These are phyloP conservation scores for Aspergillus sparsus DNA, from an alignment of 495 filamentous ascomycete species.

Conservation along the genomic window DNA sequence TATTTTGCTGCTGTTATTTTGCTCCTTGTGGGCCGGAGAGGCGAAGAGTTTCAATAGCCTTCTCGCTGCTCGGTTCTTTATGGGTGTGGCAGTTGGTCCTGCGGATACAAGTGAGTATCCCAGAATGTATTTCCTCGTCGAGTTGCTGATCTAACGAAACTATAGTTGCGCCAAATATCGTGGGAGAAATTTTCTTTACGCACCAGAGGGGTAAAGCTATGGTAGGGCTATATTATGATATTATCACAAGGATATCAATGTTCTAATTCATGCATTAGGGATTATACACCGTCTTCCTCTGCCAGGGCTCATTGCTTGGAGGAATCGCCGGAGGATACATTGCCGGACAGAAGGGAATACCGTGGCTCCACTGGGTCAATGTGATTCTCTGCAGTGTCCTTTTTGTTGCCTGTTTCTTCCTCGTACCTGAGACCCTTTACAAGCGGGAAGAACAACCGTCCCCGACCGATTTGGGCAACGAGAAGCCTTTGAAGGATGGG, in stretches of 20 bases:
- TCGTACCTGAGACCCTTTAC: slow-evolving; percentile 22
- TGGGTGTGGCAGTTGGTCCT: slow-evolving; percentile 23
- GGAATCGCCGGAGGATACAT: slow-evolving; percentile 25
- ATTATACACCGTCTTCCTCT: slow-evolving; percentile 21
- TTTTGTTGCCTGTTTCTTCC: slow-evolving; percentile 16
- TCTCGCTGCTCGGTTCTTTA: slow-evolving; percentile 22
- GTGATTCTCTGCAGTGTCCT: slow-evolving; percentile 19
- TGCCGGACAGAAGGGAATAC: slow-evolving; percentile 15
- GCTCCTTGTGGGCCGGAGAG: slow-evolving; percentile 20
- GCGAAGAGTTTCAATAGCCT: slow-evolving; percentile 21
- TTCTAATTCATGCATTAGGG: slow-evolving; percentile 8
- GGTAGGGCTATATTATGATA: slow-evolving; percentile 8
- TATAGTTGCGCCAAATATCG: slow-evolving; percentile 22
- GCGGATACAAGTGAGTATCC: slow-evolving; percentile 20
- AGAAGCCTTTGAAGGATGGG: slow-evolving; percentile 1
- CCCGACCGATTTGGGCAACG: neutral
- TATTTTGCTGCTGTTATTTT: slow-evolving; percentile 20
- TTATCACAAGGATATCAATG: neutral
- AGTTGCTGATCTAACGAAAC: neutral
- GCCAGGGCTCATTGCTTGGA: slow-evolving; percentile 19
- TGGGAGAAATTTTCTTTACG: slow-evolving; percentile 26
- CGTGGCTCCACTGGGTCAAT: slow-evolving; percentile 27
- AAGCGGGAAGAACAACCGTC: neutral
- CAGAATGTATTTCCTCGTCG: neutral
- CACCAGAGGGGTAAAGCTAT: slow-evolving; percentile 24